Base-by-base conservation (phyloP, 192 early-diverging fungal genomes). In the Linnemannia schmuckeri region DNA sequence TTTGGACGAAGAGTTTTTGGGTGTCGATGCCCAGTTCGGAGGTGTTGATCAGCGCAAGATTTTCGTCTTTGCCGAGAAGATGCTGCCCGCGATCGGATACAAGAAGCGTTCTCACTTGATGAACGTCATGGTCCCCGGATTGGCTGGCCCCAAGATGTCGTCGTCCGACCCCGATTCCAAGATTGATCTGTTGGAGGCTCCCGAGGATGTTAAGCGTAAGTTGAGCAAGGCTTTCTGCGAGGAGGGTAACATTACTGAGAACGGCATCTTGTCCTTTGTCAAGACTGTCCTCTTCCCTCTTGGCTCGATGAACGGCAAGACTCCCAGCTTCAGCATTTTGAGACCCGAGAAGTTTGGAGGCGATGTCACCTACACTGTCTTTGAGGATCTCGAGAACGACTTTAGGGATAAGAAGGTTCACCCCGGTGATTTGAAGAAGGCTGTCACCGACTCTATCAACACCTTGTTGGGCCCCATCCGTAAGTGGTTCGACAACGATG, bases 31-130 rank as follows among this genome's bases (percentile, higher is more conserved):
- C 61, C 98, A 99, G 90, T 97, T 96, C 88, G 98, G 98, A 42
- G 98, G 98, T 61, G 96, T 98, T 13, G 98, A 99, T 90, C 98
- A 99, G 91, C 96, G 98, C 89, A 99, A 99, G 94, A 99, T 99
- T 88, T 99, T 99, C 89, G 95, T 96, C 9, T 95, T 97, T 91
- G 98, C 98, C 35, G 96, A 98, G 90, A 97, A 98, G 90, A 96
- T 97, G 91, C 83, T 99, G 78, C 98, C 98, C 55, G 86, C 91
- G 40, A 89, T 99, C 22, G 98, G 98, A 41, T 99, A 98, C 93
- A 95, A 96, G 87, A 99, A 99, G 90, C 95, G 98, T 61, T 92
- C 95, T 46, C 98, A 99, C 87, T 91, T 99, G 81, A 99, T 99
- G 98, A 99, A 98, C 90, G 90, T 94, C 7, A 99, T 99, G 98